Conservation (phyloP, 202 grass and related monocot genomes). For the Musa balbisiana region DNA sequence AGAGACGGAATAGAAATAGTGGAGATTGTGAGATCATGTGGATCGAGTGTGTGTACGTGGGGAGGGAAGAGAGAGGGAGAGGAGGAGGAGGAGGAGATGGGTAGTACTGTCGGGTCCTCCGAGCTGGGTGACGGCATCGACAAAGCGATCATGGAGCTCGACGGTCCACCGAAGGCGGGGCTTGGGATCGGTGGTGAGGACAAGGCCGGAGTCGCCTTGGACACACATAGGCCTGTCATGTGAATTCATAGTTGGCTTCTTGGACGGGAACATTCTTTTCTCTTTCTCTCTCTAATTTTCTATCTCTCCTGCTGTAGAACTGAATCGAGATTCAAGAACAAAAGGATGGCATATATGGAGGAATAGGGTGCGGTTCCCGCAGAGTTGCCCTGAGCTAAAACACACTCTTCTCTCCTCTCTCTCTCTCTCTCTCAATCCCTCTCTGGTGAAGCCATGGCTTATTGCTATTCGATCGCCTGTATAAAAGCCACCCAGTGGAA, state of each 20-base stretch:
- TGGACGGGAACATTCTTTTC: constrained; percentile 87
- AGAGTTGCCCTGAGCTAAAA: constrained; percentile 2
- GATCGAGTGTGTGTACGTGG: too few species aligned
- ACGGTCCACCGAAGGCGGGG: constrained; percentile 96
- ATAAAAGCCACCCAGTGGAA: constrained; percentile 27
- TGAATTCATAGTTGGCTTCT: constrained; percentile 59
- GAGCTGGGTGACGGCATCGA: constrained; percentile 89
- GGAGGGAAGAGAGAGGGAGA: not conserved
- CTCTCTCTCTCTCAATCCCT: constrained; percentile 37
- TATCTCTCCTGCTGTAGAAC: constrained; percentile 29
- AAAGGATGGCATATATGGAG: constrained; percentile 20
- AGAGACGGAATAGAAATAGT: too few species aligned
- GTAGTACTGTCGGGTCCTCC: constrained; percentile 83
- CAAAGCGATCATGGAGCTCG: constrained; percentile 96
- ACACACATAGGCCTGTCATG: constrained; percentile 72
- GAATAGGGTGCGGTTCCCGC: constrained; percentile 47
- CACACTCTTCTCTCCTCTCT: constrained; percentile 26
- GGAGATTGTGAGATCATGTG: too few species aligned
- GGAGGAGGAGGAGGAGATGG: not conserved
- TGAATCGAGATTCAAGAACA: constrained; percentile 48
- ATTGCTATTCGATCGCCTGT: constrained; percentile 23
- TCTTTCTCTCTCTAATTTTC: constrained; percentile 10
- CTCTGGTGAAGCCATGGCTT: constrained; percentile 27
- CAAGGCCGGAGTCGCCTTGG: constrained; percentile 87
- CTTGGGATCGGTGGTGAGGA: constrained; percentile 99